phyloP scores from a whole-genome alignment of 2,329 filamentous ascomycete species.

The Thielaviopsis punctulata region DNA sequence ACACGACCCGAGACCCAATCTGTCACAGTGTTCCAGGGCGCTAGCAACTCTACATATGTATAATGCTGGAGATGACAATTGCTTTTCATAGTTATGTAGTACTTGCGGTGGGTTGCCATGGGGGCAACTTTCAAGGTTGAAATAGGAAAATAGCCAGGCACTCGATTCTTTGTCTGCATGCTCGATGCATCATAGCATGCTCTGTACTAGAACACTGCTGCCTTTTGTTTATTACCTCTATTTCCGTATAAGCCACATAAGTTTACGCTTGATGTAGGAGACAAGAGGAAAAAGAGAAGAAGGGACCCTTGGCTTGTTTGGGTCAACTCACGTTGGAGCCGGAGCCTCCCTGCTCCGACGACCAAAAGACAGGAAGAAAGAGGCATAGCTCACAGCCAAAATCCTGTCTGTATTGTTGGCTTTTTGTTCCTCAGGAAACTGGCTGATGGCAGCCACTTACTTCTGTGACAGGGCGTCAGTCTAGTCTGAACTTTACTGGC shows the following conservation, averaged over 20 bases:
- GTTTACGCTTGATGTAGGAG: background rate
- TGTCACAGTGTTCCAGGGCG: slow-evolving; percentile 24
- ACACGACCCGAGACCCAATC: slow-evolving; percentile 32
- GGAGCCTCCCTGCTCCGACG: background rate
- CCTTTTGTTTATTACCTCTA: background rate
- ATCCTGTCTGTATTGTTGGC: background rate
- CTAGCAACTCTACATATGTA: background rate
- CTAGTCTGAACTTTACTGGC: background rate
- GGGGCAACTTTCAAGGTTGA: too few relatives aligned
- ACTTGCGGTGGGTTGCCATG: too few relatives aligned
- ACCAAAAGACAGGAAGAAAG: too few relatives aligned
- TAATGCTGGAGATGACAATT: background rate
- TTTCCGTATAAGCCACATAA: too few relatives aligned
- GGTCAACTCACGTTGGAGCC: background rate
- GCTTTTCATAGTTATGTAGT: too few relatives aligned
- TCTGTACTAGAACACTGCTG: background rate
- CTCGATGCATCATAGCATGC: background rate
- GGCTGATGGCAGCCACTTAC: too few relatives aligned
- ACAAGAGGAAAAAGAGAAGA: too few relatives aligned
- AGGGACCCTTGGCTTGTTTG: background rate
- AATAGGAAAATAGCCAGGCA: too few relatives aligned
- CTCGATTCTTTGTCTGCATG: background rate
- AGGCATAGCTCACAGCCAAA: too few relatives aligned
- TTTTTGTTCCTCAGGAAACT: background rate
- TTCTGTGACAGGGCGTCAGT: background rate